A percentile compares a stretch with the other conserved stretches of the same genome.
phyloP scores from a whole-genome alignment of 2,329 filamentous ascomycete genomes.

The Venturia carpophila region DNA sequence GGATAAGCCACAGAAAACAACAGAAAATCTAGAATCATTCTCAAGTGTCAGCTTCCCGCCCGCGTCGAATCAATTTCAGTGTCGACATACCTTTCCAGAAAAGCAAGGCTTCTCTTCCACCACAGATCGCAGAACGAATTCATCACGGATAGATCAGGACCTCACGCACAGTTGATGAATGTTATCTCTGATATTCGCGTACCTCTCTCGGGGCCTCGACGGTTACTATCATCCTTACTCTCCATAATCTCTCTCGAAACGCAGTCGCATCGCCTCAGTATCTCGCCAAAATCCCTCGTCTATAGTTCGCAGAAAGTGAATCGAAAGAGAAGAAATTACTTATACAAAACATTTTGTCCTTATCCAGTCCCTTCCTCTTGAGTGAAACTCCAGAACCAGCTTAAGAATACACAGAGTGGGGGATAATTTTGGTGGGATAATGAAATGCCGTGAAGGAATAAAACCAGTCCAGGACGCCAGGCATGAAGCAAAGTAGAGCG shows the following conservation, averaged over 20 bases:
- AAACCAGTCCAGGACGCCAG: background rate
- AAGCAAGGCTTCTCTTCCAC: background rate
- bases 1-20: background rate
- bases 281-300: background rate
- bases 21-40: background rate
- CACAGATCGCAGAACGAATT: background rate
- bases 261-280: background rate
- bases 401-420: background rate
- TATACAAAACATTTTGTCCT: slow-evolving; percentile 1
- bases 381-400: slow-evolving; percentile 13
- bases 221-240: background rate
- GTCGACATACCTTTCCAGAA: slow-evolving; percentile 4
- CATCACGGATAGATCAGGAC: background rate
- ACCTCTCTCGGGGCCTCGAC: background rate
- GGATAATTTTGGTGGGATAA: background rate
- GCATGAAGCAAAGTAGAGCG: background rate
- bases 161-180: background rate
- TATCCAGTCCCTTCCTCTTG: background rate
- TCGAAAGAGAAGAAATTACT: background rate
- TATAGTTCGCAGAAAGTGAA: background rate
- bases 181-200: background rate
- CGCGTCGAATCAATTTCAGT: background rate
- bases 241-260: background rate
- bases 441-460: background rate
- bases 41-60: background rate